Evolutionary conservation across 2,329 filamentous ascomycete species (phyloP), one percentile per base, ranked within the genome.

Genomic region (Tolypocladium paradoxum): DNA sequence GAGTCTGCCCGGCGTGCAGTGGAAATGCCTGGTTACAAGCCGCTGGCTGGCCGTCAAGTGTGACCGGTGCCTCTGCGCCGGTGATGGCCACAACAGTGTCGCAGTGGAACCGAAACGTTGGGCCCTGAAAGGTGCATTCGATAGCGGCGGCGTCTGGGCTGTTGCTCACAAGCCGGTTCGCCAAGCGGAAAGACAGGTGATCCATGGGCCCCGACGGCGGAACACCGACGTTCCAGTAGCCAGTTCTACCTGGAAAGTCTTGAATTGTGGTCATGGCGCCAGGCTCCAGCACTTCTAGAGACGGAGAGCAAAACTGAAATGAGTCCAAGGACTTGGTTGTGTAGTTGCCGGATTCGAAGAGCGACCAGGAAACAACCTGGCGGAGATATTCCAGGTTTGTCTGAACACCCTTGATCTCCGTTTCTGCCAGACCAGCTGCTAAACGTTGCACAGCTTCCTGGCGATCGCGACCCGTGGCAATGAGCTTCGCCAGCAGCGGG

Each of bases 401-500:
- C 53, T 65, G 61, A 0, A 70, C 59, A 1, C 68, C 68, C 1
- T 62, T 58, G 2, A 70, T 60, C 0, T 54, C 53, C 0, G 64
- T 68, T 6, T 80, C 70, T 60, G 81, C 80, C 5, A 89, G 68
- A 0, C 84, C 84, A 0, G 74, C 68, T 0, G 74, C 74, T 20
- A 90, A 70, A 55, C 85, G 87, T 50, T 79, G 75, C 6, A 88
- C 73, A 0, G 85, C 84, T 40, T 81, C 78, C 55, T 76, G 68
- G 27, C 87, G 76, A 46, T 76, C 76, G 1, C 73, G 70, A 0
- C 81, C 86, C 50, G 77, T 76, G 0, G 87, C 82, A 51, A 89
- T 89, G 57, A 90, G 71, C 63, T 90, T 90, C 1, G 85, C 82
- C 49, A 90, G 83, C 76, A 90, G 84, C 0, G 87, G 85, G 60